Evolutionary conservation across 352 stramenopile genomes (phyloP).

Genomic region (Globisporangium okanoganense): DNA sequence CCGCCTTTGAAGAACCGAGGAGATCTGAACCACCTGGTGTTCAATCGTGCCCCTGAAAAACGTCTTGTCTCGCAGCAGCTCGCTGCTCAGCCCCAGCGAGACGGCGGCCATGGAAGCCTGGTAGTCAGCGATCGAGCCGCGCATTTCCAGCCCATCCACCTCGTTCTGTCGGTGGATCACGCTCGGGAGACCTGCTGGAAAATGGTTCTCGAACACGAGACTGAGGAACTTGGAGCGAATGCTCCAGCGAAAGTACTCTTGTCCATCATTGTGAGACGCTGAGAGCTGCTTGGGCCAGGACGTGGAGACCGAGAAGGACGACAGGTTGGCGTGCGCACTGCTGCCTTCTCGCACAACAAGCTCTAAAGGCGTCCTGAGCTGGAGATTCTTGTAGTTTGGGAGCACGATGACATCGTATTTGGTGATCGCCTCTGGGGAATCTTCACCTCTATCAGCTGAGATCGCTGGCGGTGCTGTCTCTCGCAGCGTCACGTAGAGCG

Average conservation of each 20-base stretch:
- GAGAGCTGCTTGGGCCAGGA: slow-evolving; percentile 4
- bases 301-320: not conserved
- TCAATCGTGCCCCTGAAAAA: slow-evolving; percentile 10
- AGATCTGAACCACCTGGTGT: slow-evolving; percentile 11
- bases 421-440: not conserved
- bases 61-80: slow-evolving; percentile 1
- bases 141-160: slow-evolving; percentile 10
- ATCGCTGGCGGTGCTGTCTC: not conserved
- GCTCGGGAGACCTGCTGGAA: not conserved
- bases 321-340: not conserved
- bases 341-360: slow-evolving; percentile 8
- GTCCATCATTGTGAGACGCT: not conserved
- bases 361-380: not conserved
- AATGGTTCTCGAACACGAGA: slow-evolving; percentile 7
- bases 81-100: slow-evolving; percentile 5
- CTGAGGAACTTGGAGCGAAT: slow-evolving; percentile 9
- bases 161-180: slow-evolving; percentile 7
- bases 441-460: not conserved
- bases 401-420: slow-evolving; percentile 9
- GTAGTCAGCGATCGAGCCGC: slow-evolving; percentile 7
- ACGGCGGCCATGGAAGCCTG: slow-evolving; percentile 5
- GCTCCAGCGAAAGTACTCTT: slow-evolving; percentile 11
- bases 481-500: not conserved
- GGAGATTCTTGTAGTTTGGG: slow-evolving; percentile 9
- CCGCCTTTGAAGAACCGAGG: not conserved